These are phyloP conservation scores for Antitrichia curtipendula DNA, from an alignment of 225 moss, liverwort and hornwort genomes.

Conservation along the genomic window DNA sequence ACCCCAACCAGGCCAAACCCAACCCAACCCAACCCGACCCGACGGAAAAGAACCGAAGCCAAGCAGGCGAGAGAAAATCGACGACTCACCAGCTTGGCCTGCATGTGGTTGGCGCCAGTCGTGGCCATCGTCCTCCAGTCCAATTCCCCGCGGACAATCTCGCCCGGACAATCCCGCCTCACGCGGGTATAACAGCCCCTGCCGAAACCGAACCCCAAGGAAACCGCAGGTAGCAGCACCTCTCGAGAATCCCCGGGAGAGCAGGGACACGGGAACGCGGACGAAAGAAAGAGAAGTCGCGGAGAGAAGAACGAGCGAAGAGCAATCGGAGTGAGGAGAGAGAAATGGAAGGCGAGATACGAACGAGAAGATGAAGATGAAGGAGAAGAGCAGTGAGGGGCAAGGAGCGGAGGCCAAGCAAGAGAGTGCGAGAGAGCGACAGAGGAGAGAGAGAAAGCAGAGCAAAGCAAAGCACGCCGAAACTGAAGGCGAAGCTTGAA, in stretches of 20 bases:
- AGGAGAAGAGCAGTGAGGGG: not conserved
- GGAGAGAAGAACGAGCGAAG: not conserved
- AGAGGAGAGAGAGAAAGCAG: not conserved
- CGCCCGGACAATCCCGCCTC: not conserved
- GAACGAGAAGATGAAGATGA: not conserved
- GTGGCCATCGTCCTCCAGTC: slow-evolving; percentile 43
- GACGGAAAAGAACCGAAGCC: not conserved
- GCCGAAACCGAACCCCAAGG: not conserved
- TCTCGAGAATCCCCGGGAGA: not conserved
- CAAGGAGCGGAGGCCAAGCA: not conserved
- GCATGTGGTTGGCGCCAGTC: slow-evolving; percentile 69
- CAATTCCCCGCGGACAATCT: not conserved
- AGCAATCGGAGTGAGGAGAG: not conserved
- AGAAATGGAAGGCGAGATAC: not conserved
- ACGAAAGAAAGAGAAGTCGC: not conserved
- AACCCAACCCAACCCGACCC: not conserved
- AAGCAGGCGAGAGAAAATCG: not conserved
- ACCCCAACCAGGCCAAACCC: not conserved
- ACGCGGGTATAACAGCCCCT: not conserved
- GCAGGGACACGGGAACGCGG: not conserved
- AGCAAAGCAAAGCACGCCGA: not conserved
- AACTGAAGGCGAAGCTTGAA: not conserved
- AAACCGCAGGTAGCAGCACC: not conserved
- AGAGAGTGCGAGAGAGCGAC: not conserved
- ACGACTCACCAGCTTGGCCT: slow-evolving; percentile 73